Evolutionary conservation across 2,329 filamentous ascomycete species (phyloP).

Genomic region (Alternaria panax): DNA sequence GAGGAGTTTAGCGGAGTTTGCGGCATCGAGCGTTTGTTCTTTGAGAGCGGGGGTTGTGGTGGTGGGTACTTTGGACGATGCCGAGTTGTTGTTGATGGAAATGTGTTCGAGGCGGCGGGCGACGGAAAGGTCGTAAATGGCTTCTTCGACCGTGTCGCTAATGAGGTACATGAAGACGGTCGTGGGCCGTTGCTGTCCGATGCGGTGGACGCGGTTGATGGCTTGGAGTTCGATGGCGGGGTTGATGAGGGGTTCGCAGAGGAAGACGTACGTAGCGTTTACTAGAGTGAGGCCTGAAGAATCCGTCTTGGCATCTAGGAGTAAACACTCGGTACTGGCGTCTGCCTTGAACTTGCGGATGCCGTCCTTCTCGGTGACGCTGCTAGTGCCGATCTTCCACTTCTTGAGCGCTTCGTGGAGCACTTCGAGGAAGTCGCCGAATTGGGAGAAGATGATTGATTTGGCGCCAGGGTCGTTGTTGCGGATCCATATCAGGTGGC

Average conservation of each 20-base stretch:
- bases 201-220: conserved; percentile 92
- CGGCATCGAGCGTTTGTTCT: conserved; percentile 74
- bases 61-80: not conserved
- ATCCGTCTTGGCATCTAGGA: conserved; percentile 88
- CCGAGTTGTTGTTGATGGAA: conserved; percentile 53
- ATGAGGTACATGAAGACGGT: conserved; percentile 96
- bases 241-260: conserved; percentile 93
- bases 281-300: conserved; percentile 89
- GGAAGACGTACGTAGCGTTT: conserved; percentile 90
- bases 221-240: conserved; percentile 93
- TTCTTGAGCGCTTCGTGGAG: conserved; percentile 72
- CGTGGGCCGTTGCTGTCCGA: conserved; percentile 86
- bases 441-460: conserved; percentile 93
- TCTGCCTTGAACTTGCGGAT: conserved; percentile 80
- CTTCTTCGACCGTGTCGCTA: conserved; percentile 89
- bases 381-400: conserved; percentile 76
- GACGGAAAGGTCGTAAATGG: conserved; percentile 88
- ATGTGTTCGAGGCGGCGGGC: conserved; percentile 81
- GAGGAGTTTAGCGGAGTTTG: conserved; percentile 85
- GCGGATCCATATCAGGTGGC: conserved; percentile 86
- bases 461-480: conserved; percentile 86
- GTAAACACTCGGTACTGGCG: conserved; percentile 77
- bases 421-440: conserved; percentile 79
- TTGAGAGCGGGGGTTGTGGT: conserved; percentile 51
- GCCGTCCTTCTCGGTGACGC: conserved; percentile 72